Base-by-base conservation (phyloP, 768 basidiomycete genomes). In the Boletus sp. region DNA sequence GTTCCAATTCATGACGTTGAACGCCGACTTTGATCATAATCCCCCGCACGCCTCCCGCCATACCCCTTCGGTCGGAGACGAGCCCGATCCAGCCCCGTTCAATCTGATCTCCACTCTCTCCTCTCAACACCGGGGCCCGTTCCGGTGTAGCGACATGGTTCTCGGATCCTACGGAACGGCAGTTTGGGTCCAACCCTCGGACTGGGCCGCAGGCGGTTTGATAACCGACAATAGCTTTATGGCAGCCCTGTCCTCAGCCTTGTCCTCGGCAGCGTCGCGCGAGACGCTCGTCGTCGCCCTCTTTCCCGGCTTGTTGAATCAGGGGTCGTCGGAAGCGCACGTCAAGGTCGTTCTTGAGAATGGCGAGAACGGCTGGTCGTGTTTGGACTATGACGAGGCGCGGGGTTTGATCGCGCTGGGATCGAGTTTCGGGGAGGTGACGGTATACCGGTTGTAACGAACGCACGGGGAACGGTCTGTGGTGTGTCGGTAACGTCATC, bases 361-460 rank as follows among this genome's bases (percentile, higher is more conserved):
- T 57, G 46, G 54, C 2, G 62, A 61, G 28, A 50, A 33, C 8
- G 39, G 52, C 8, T 87, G 85, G 85, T 78, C 79, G 4, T 75
- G 82, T 45, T 62, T 87, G 57, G 85, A 85, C 67, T 87, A 87
- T 60, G 83, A 84, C 53, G 85, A 87, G 66, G 75, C 75, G 39
- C 61, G 71, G 45, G 85, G 85, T 5, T 72, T 80, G 57, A 71
- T 86, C 51, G 84, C 74, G 7, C 59, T 86, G 20, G 84, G 81
- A 5, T 78, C 80, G 40, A 76, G 74, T 53, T 75, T 72, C 56
- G 85, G 85, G 15, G 56, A 65, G 44, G 72, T 85, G 14, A 72
- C 73, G 20, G 64, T 85, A 42, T 67, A 61, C 44, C 59, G 57
- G 14, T 42, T 70, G 45, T 70, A 46, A 32, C 39, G 24, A 32